phyloP scores from a whole-genome alignment of 768 basidiomycete species.

The Termitomyces sp. region DNA sequence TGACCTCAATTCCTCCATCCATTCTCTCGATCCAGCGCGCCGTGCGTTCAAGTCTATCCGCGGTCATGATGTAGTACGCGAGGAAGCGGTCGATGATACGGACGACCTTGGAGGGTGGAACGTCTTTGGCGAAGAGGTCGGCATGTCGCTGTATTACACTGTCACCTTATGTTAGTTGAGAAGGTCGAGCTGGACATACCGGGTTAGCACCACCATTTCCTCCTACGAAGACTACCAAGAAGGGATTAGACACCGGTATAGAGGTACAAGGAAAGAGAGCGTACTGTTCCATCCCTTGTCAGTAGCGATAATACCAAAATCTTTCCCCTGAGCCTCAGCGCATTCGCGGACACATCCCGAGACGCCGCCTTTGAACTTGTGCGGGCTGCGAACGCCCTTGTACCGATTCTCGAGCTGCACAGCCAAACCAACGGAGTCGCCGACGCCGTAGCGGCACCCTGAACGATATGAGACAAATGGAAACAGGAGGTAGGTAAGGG shows the following conservation, averaged over 20 bases:
- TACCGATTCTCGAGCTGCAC: constrained; percentile 71
- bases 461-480: neutral
- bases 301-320: constrained; percentile 75
- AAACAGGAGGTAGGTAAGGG: neutral
- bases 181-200: neutral
- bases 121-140: constrained; percentile 61
- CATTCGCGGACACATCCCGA: constrained; percentile 74
- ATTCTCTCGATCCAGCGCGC: constrained; percentile 71
- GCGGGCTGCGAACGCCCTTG: constrained; percentile 64
- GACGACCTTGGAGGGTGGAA: constrained; percentile 47
- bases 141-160: constrained; percentile 41
- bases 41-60: constrained; percentile 68
- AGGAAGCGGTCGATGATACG: constrained; percentile 63
- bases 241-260: neutral
- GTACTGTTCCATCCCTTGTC: constrained; percentile 71
- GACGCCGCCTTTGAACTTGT: constrained; percentile 76
- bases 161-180: neutral
- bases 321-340: constrained; percentile 68
- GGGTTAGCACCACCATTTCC: constrained; percentile 68
- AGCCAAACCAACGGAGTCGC: constrained; percentile 73
- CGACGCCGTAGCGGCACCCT: constrained; percentile 67
- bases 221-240: constrained; percentile 46
- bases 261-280: neutral
- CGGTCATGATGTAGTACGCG: constrained; percentile 68
- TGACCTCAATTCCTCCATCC: constrained; percentile 27